Evolutionary conservation across 192 early-diverging fungal genomes (phyloP).

Genomic region (Coemansia sp.): DNA sequence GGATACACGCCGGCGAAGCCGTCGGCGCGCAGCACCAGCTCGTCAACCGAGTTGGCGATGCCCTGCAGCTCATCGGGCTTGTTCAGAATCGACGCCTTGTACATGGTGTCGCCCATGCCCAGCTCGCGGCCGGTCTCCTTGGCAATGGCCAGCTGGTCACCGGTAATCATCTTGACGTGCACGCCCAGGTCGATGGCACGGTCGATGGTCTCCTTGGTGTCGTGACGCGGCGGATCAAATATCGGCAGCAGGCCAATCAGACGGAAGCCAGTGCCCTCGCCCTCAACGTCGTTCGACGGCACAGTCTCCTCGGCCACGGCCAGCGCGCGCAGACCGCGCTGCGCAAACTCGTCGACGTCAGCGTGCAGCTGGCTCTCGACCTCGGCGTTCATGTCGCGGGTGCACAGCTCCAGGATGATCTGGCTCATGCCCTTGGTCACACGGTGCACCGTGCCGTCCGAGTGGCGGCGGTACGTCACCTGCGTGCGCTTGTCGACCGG

Average conservation of each 20-base stretch:
- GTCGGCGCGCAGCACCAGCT: conserved; percentile 60
- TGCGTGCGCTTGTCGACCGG: conserved; percentile 75
- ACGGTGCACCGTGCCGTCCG: conserved; percentile 62
- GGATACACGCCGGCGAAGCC: conserved; percentile 66
- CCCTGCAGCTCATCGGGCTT: conserved; percentile 59
- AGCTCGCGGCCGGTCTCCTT: conserved; percentile 73
- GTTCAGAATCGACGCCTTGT: conserved; percentile 60
- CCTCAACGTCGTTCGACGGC: conserved; percentile 55
- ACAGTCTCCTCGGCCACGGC: conserved; percentile 70
- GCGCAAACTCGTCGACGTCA: conserved; percentile 67
- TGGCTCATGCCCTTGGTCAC: conserved; percentile 74
- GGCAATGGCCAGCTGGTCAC: conserved; percentile 84
- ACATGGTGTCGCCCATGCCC: conserved; percentile 72
- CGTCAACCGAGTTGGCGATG: conserved; percentile 55
- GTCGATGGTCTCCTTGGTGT: conserved; percentile 77
- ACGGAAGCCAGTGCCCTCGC: conserved; percentile 62
- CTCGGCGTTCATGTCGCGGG: conserved; percentile 63
- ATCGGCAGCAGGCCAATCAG: conserved; percentile 71
- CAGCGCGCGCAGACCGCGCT: conserved; percentile 67
- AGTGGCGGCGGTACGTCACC: conserved; percentile 62
- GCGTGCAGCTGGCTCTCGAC: conserved; percentile 57
- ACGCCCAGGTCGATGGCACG: conserved; percentile 70
- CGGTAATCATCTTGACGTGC: conserved; percentile 93
- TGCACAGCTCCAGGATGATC: conserved; percentile 67
- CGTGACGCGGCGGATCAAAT: conserved; percentile 72